These are phyloP conservation scores for Neurospora cerealis DNA, from an alignment of 495 filamentous ascomycete species.

Conservation along the genomic window DNA sequence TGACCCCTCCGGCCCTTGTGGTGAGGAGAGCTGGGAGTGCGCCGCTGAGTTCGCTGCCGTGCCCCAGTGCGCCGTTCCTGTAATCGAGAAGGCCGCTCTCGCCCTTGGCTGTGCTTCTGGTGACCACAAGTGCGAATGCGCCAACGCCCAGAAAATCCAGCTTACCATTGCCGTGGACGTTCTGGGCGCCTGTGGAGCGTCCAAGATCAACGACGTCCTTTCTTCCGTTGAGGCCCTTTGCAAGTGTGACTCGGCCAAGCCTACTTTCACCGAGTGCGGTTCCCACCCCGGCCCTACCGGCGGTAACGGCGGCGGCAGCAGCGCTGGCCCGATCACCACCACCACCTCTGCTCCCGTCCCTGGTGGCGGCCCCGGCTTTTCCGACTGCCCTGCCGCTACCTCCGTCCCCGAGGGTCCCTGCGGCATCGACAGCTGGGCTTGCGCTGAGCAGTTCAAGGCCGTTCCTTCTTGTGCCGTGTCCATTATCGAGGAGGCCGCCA, in stretches of 20 bases:
- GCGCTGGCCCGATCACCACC: not conserved
- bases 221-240: not conserved
- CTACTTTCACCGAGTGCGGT: not conserved
- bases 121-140: conserved; percentile 1
- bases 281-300: not conserved
- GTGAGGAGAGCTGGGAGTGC: not conserved
- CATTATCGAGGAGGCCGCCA: not conserved
- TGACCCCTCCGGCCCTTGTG: not conserved
- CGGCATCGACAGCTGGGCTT: not conserved
- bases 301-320: not conserved
- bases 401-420: not conserved
- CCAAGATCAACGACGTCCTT: not conserved
- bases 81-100: not conserved
- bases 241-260: not conserved
- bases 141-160: not conserved
- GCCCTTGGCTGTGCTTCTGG: not conserved
- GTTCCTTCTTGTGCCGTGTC: not conserved
- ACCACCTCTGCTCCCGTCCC: not conserved
- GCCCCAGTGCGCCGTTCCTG: not conserved
- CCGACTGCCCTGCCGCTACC: not conserved
- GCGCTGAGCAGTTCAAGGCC: not conserved
- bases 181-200: not conserved
- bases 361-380: not conserved
- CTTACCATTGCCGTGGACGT: not conserved
- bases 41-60: not conserved